Percentiles rank a stretch among this genome's conserved stretches.
Conservation (phyloP, 225 moss, liverwort and hornwort genomes). For the Antitrichia curtipendula region DNA sequence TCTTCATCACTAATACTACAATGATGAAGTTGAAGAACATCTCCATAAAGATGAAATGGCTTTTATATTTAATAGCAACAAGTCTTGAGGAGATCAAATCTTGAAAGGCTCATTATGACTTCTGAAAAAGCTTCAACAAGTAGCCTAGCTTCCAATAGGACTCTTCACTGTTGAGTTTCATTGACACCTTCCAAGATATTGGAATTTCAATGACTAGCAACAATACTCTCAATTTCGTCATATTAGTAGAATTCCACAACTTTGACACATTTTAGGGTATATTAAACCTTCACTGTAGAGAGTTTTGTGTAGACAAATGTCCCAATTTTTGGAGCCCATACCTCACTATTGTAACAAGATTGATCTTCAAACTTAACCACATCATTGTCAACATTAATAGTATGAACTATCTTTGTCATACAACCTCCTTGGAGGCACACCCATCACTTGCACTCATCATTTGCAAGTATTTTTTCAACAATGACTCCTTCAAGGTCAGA, state of each 20-base stretch:
- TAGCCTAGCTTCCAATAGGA: background rate
- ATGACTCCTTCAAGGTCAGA: background rate
- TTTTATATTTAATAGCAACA: background rate
- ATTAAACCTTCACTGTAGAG: too few relatives aligned
- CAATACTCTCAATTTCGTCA: background rate
- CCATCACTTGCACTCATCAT: background rate
- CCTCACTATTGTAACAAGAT: fast-evolving
- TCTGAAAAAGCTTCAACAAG: background rate
- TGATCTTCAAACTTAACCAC: background rate
- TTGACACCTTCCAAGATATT: background rate
- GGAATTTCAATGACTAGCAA: background rate
- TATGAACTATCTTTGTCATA: background rate
- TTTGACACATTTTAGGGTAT: too few relatives aligned
- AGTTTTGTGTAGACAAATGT: too few relatives aligned
- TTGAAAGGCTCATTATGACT: fast-evolving
- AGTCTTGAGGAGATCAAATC: background rate
- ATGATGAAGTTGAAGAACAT: background rate
- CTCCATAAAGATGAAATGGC: background rate
- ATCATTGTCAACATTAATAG: background rate
- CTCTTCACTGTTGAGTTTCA: background rate
- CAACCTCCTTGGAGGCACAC: background rate
- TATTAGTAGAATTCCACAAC: background rate
- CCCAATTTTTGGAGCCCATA: too few relatives aligned
- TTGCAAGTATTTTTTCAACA: background rate
- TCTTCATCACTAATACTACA: background rate